Conservation (phyloP, 805 yeast species). For the Cyberlindnera japonica region DNA sequence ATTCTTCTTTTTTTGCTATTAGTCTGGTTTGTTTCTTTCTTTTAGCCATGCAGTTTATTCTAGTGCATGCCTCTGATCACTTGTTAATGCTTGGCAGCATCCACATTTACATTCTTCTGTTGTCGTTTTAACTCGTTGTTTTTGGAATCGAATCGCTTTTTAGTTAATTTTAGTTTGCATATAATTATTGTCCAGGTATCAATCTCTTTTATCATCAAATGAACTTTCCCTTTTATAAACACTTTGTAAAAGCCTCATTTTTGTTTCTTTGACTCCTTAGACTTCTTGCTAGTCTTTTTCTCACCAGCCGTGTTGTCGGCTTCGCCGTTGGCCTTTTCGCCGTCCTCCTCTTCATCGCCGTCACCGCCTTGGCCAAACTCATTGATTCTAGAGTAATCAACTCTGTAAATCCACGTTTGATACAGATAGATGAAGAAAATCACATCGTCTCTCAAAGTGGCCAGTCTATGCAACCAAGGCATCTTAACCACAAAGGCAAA, state of each 20-base stretch:
- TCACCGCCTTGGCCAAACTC: conserved; percentile 38
- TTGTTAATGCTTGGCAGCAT: background rate
- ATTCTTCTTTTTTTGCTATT: background rate
- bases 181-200: too few species aligned
- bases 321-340: conserved; percentile 2
- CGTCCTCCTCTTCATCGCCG: conserved; percentile 16
- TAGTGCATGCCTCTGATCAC: too few species aligned
- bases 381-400: conserved; percentile 34
- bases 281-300: conserved; percentile 1
- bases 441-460: conserved; percentile 39
- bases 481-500: conserved; percentile 40
- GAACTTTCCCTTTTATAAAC: background rate
- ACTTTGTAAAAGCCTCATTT: background rate
- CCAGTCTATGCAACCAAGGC: conserved; percentile 40
- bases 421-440: conserved; percentile 38
- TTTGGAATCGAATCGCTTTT: too few species aligned
- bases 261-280: conserved; percentile 5
- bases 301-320: background rate
- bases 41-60: too few species aligned
- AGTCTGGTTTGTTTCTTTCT: background rate
- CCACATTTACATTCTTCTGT: background rate
- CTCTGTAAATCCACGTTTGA: conserved; percentile 38
- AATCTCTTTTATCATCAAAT: too few species aligned
- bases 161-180: too few species aligned
- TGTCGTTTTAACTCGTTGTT: too few species aligned